phyloP scores from a whole-genome alignment of 2,329 filamentous ascomycete genomes.

The Calonectria montana region DNA sequence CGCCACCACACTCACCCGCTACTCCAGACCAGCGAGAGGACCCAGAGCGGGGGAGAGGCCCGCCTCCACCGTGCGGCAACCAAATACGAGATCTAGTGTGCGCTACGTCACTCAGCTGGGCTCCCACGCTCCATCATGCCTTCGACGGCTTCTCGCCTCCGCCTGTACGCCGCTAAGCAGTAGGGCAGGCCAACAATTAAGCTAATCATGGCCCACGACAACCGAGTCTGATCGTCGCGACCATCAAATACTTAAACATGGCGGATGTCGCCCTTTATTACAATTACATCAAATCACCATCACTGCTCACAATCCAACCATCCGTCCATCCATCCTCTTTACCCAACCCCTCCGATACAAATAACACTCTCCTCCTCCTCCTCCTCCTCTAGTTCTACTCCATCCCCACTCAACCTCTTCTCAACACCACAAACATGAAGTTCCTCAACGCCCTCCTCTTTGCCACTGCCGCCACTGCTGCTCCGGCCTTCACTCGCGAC shows the following conservation, averaged over 20 bases:
- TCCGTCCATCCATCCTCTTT: background rate
- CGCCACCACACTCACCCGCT: background rate
- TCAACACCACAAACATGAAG: constrained; percentile 36
- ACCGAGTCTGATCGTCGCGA: background rate
- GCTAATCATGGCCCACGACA: background rate
- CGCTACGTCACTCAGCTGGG: constrained; percentile 38
- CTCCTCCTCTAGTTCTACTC: background rate
- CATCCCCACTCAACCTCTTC: background rate
- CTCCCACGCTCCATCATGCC: constrained; percentile 12
- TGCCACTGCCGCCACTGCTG: constrained; percentile 42
- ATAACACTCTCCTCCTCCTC: background rate
- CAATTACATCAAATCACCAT: background rate
- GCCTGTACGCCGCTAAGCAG: constrained; percentile 29
- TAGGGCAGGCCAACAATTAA: constrained; percentile 22
- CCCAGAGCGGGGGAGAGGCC: background rate
- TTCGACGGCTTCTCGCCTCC: constrained; percentile 27
- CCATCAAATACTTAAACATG: constrained; percentile 4
- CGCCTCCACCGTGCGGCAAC: constrained; percentile 16
- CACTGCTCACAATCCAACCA: background rate
- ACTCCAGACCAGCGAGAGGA: background rate
- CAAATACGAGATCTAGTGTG: constrained; percentile 39
- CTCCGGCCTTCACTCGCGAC: constrained; percentile 34
- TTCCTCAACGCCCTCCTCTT: constrained; percentile 43
- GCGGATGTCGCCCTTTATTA: background rate
- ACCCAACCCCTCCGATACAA: background rate